Evolutionary conservation across 768 basidiomycete genomes (phyloP).

Genomic region (Calocybe gangraenosa): DNA sequence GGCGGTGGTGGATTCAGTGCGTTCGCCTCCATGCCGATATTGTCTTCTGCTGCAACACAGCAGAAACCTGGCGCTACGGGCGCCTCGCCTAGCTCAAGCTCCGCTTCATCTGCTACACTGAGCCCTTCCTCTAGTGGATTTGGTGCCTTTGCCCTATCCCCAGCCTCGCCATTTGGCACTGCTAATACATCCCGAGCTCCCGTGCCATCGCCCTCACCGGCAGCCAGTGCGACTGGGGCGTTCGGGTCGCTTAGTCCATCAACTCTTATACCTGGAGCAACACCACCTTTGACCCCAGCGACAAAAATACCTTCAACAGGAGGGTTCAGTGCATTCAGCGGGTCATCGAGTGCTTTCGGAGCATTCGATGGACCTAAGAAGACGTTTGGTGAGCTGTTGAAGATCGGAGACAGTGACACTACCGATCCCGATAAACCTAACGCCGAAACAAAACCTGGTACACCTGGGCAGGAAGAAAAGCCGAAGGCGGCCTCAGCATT

Average conservation of each 20-base stretch:
- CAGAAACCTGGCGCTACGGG: neutral
- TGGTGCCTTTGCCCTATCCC: conserved; percentile 18
- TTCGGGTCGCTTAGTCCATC: conserved; percentile 24
- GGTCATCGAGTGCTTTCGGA: conserved; percentile 36
- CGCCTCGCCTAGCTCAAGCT: neutral
- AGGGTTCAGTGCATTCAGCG: conserved; percentile 53
- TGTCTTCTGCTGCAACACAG: conserved; percentile 6
- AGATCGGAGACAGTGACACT: conserved; percentile 28
- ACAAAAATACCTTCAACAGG: conserved; percentile 26
- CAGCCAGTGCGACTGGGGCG: conserved; percentile 15
- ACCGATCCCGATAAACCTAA: conserved; percentile 20
- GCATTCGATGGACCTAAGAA: conserved; percentile 37
- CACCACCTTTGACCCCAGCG: conserved; percentile 19
- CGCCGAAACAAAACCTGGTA: neutral
- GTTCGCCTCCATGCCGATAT: conserved; percentile 14
- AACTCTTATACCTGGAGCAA: conserved; percentile 26
- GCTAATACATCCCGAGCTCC: conserved; percentile 2
- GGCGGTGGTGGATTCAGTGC: conserved; percentile 32
- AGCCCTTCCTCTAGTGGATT: conserved; percentile 16
- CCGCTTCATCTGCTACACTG: neutral
- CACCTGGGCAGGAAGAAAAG: conserved; percentile 4
- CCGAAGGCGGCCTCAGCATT: conserved; percentile 12
- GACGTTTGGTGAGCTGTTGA: conserved; percentile 62
- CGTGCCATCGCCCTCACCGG: neutral
- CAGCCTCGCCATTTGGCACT: conserved; percentile 25